A percentile compares a stretch with the other conserved stretches of the same genome.
phyloP scores from a whole-genome alignment of 768 basidiomycete species.

The Kwoniella heveanensis region DNA sequence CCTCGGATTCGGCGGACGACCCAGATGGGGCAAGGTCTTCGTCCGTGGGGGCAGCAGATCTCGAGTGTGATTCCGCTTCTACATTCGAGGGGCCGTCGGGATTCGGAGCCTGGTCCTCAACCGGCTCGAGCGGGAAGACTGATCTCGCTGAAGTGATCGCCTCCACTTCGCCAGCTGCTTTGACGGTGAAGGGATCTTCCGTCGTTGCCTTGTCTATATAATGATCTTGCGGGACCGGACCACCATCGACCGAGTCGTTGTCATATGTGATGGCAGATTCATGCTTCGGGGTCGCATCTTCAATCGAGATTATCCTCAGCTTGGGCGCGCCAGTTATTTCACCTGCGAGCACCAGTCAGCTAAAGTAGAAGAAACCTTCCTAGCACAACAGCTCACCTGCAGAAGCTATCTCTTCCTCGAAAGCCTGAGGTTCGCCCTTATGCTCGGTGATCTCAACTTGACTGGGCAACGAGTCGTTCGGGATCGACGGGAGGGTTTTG shows the following conservation, averaged over 20 bases:
- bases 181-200: background rate
- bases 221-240: background rate
- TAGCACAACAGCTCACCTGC: slow-evolving; percentile 5
- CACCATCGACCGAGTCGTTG: background rate
- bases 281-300: background rate
- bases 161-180: no score
- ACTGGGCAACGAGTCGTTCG: background rate
- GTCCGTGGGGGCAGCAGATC: no score
- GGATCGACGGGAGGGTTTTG: background rate
- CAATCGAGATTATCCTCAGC: background rate
- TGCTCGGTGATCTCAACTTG: background rate
- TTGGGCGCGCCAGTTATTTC: slow-evolving; percentile 8
- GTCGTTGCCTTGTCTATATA: background rate
- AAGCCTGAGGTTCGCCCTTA: background rate
- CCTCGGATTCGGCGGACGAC: no score
- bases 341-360: no score
- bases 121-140: no score
- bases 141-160: no score
- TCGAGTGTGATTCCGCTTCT: no score
- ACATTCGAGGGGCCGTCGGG: no score
- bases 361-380: no score
- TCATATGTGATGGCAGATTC: no score
- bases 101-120: background rate
- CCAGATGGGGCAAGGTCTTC: background rate
- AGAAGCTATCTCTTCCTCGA: background rate